Evolutionary conservation across 768 basidiomycete genomes (phyloP).

Genomic region (Strobilomyces confusus): DNA sequence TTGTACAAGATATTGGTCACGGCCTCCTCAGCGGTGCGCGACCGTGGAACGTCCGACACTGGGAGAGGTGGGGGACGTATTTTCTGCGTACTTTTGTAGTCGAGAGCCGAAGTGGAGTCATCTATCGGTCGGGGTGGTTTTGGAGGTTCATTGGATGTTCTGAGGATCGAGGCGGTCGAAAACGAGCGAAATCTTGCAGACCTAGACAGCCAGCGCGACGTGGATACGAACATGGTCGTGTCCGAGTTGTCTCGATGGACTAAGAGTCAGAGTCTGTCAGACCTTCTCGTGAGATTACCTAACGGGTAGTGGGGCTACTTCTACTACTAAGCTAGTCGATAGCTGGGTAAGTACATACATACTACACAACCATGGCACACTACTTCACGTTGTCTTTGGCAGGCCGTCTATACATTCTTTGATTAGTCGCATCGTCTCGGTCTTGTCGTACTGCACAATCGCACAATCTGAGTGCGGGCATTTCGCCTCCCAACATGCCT

Average conservation of each 20-base stretch:
- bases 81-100: slow-evolving; percentile 78
- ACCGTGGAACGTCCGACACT: slow-evolving; percentile 76
- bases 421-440: slow-evolving; percentile 51
- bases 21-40: slow-evolving; percentile 88
- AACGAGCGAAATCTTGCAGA: slow-evolving; percentile 22
- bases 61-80: slow-evolving; percentile 81
- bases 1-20: slow-evolving; percentile 98
- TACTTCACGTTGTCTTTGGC: slow-evolving; percentile 33
- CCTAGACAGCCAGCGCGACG: slow-evolving; percentile 20
- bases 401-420: slow-evolving; percentile 50
- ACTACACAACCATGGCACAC: neutral
- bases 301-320: neutral
- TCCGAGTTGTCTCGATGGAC: neutral
- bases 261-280: too few species aligned
- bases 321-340: too few species aligned
- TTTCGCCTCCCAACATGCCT: slow-evolving; percentile 56
- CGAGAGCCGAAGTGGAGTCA: slow-evolving; percentile 92
- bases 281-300: slow-evolving; percentile 7
- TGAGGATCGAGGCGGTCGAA: slow-evolving; percentile 13
- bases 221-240: slow-evolving; percentile 8
- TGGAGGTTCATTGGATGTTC: slow-evolving; percentile 39
- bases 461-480: slow-evolving; percentile 45
- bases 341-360: too few species aligned
- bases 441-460: slow-evolving; percentile 53
- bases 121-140: slow-evolving; percentile 78